Evolutionary conservation across 2,329 filamentous ascomycete species (phyloP).

Genomic region (Aspergillus felis): DNA sequence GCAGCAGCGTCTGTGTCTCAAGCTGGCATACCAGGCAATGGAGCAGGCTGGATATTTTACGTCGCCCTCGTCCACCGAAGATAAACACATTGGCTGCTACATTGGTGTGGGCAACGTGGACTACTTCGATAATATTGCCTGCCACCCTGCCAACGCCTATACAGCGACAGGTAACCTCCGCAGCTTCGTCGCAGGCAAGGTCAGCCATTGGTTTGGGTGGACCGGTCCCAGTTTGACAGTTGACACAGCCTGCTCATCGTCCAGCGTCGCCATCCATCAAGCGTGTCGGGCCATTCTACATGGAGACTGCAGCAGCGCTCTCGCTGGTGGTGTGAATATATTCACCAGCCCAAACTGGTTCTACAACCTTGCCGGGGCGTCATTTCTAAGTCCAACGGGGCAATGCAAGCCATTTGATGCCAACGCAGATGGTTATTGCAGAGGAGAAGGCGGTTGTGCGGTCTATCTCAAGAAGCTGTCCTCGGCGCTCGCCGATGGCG

Average conservation of each 20-base stretch:
- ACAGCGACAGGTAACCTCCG: slow-evolving; percentile 17
- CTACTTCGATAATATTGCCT: slow-evolving; percentile 26
- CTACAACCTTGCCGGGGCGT: slow-evolving; percentile 30
- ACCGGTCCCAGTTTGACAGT: slow-evolving; percentile 39
- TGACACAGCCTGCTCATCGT: slow-evolving; percentile 44
- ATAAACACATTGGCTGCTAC: slow-evolving; percentile 26
- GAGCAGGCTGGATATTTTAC: slow-evolving; percentile 29
- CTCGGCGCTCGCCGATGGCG: slow-evolving; percentile 45
- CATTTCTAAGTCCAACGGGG: slow-evolving; percentile 44
- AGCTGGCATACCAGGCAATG: slow-evolving; percentile 29
- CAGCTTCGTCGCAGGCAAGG: slow-evolving; percentile 24
- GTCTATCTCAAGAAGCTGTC: slow-evolving; percentile 47
- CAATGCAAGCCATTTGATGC: slow-evolving; percentile 48
- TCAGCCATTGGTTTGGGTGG: slow-evolving; percentile 44
- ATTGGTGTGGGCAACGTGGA: slow-evolving; percentile 23
- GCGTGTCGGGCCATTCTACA: slow-evolving; percentile 19
- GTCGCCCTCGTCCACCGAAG: background rate
- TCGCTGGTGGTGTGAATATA: slow-evolving; percentile 38
- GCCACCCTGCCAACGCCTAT: slow-evolving; percentile 27
- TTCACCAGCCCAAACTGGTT: slow-evolving; percentile 24
- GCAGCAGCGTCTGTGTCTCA: slow-evolving; percentile 26
- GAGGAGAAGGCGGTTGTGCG: slow-evolving; percentile 44
- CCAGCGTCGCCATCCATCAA: slow-evolving; percentile 32
- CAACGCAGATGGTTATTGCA: slow-evolving; percentile 49
- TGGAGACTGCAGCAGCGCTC: slow-evolving; percentile 21